Conservation (phyloP, 2,329 filamentous ascomycete genomes). For the Aspergillus fijiensis region DNA sequence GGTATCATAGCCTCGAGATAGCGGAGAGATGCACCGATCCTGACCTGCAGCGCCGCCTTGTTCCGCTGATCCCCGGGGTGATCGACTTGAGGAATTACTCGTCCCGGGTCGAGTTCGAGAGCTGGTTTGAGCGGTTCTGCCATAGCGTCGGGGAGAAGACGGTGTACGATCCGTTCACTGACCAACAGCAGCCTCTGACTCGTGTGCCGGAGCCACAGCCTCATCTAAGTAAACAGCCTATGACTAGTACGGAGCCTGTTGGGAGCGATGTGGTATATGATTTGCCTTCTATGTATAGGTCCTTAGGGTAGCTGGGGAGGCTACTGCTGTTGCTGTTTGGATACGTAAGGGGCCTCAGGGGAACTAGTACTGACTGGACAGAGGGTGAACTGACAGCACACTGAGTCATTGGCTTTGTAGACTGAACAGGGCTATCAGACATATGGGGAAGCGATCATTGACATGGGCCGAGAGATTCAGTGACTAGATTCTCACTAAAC, state of each 20-base stretch:
- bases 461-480: no score
- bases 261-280: background rate
- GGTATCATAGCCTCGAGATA: constrained; percentile 4
- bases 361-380: no score
- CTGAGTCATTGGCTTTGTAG: no score
- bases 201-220: background rate
- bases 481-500: no score
- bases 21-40: constrained; percentile 11
- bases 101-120: constrained; percentile 10
- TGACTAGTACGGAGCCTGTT: background rate
- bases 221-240: background rate
- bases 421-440: no score
- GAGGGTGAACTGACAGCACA: no score
- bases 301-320: no score
- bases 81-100: constrained; percentile 13
- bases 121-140: constrained; percentile 13
- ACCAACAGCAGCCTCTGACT: background rate
- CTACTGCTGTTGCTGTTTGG: no score
- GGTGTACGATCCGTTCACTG: constrained; percentile 13
- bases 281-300: background rate
- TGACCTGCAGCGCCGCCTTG: constrained; percentile 13
- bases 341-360: no score
- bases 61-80: constrained; percentile 14
- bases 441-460: no score
- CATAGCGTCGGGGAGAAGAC: background rate